Percentiles rank a stretch among this genome's conserved stretches.
phyloP scores from a whole-genome alignment of 345 rosid species.

The Syzygium oleosum region DNA sequence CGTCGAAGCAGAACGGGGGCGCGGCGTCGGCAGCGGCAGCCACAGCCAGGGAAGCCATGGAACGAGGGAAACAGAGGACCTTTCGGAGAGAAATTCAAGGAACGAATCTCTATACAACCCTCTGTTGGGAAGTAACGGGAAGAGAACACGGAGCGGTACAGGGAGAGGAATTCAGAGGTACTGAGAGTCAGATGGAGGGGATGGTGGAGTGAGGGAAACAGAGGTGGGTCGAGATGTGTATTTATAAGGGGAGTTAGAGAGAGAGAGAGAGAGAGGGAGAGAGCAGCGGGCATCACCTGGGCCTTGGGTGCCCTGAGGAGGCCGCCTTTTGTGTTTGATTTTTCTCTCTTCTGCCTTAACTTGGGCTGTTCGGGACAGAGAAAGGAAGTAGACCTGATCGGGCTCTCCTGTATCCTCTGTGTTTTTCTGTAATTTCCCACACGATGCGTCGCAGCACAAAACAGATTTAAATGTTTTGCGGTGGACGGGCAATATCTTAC shows the following conservation, averaged over 20 bases:
- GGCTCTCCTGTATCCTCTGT: background rate
- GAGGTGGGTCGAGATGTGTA: background rate
- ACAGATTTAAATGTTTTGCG: background rate
- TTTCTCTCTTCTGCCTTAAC: background rate
- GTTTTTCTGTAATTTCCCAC: background rate
- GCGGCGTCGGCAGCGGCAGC: slow-evolving; percentile 21
- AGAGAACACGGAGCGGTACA: background rate
- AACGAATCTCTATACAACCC: background rate
- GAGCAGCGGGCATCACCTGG: background rate
- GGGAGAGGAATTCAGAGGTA: background rate
- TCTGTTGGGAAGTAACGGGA: background rate
- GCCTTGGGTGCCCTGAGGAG: background rate
- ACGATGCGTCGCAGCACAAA: background rate
- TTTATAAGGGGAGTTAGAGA: background rate
- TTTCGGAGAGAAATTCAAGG: background rate
- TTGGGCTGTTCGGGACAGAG: background rate
- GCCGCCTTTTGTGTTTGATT: background rate
- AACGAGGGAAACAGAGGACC: background rate
- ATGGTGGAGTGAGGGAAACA: background rate
- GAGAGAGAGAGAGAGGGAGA: background rate
- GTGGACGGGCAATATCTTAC: background rate
- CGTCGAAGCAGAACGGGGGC: slow-evolving; percentile 34
- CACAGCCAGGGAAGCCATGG: slow-evolving; percentile 25
- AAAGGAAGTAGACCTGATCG: too few relatives aligned
- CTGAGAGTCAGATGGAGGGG: background rate